Evolutionary conservation across 768 basidiomycete genomes (phyloP).

Genomic region (Hemileccinum impolitum): DNA sequence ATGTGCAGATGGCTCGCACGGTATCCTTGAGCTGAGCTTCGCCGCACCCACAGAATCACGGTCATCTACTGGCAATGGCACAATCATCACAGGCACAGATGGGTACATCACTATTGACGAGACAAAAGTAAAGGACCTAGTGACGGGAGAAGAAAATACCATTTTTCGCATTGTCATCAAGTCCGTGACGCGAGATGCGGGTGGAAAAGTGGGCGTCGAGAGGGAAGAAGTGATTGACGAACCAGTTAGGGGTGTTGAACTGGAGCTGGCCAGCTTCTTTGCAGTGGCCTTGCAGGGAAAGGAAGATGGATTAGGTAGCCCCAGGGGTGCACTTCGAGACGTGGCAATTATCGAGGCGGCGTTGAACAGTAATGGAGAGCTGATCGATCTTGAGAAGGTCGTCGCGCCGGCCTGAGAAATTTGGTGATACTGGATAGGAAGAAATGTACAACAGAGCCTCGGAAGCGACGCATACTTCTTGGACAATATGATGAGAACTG

Average conservation of each 20-base stretch:
- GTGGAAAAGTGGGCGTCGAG: constrained; percentile 27
- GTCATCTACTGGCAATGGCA: constrained; percentile 27
- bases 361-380: constrained; percentile 59
- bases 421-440: background rate
- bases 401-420: constrained; percentile 9
- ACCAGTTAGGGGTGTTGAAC: constrained; percentile 48
- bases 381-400: constrained; percentile 52
- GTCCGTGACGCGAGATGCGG: constrained; percentile 17
- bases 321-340: constrained; percentile 62
- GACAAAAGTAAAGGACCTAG: constrained; percentile 22
- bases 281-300: constrained; percentile 44
- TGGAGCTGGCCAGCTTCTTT: constrained; percentile 60
- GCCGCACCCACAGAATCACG: constrained; percentile 49
- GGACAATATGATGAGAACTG: background rate
- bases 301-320: constrained; percentile 56
- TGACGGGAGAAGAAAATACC: constrained; percentile 21
- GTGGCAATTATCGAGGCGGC: constrained; percentile 79
- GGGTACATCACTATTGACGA: constrained; percentile 55
- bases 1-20: constrained; percentile 48
- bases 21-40: constrained; percentile 61
- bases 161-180: constrained; percentile 41
- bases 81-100: constrained; percentile 55
- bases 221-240: constrained; percentile 48
- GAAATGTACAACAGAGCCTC: background rate
- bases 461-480: background rate